phyloP scores from a whole-genome alignment of 169 alveolate genomes.

The Plasmodium sp. region DNA sequence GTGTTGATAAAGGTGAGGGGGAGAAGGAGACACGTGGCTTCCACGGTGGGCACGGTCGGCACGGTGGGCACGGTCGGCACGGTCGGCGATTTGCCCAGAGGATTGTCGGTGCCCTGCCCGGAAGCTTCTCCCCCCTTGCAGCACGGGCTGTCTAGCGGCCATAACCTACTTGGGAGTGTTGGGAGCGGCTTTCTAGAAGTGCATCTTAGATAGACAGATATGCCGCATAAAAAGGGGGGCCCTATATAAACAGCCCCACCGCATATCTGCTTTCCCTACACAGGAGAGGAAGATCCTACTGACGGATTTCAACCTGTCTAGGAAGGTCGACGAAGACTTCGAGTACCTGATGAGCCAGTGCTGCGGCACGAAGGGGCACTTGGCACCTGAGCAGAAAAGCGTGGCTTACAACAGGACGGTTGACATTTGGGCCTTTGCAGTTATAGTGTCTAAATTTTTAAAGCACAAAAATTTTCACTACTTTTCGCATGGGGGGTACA shows the following conservation, averaged over 20 bases:
- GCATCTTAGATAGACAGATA: neutral
- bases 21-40: neutral
- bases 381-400: constrained; percentile 72
- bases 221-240: neutral
- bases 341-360: constrained; percentile 63
- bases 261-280: neutral
- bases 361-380: constrained; percentile 66
- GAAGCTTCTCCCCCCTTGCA: neutral
- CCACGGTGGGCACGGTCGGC: neutral
- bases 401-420: constrained; percentile 11
- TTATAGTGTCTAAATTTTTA: constrained; percentile 43
- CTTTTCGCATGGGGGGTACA: constrained; percentile 25
- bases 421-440: constrained; percentile 54
- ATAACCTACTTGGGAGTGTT: neutral
- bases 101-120: neutral
- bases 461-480: constrained; percentile 60
- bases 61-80: neutral
- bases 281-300: constrained; percentile 22
- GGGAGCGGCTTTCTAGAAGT: neutral
- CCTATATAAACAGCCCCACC: neutral
- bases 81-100: neutral
- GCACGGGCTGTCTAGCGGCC: neutral
- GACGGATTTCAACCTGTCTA: constrained; percentile 48
- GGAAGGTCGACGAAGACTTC: constrained; percentile 34
- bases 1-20: constrained; percentile 37